Evolutionary conservation across 2,329 filamentous ascomycete species (phyloP), one percentile per base, ranked within the genome.

Genomic region (Aspergillus sclerotialis): DNA sequence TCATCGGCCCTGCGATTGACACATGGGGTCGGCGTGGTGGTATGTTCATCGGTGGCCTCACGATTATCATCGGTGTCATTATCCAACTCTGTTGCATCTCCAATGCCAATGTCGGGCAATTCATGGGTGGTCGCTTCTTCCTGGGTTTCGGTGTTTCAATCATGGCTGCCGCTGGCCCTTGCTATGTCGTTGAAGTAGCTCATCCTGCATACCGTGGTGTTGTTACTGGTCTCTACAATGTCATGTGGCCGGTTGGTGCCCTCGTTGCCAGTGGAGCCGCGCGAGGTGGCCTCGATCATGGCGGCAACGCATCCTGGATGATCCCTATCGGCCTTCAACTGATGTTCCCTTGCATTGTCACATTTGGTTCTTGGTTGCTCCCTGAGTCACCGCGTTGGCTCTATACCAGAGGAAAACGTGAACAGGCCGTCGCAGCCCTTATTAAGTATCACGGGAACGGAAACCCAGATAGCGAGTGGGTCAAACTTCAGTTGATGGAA

Each of bases 351-450:
- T 53, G 55, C 1, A 44, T 78, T 7, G 70, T 78, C 26, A 61
- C 71, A 27, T 27, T 65, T 28, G 55, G 67, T 24, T 62, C 68
- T 8, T 75, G 69, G 42, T 69, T 77, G 42, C 58, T 80, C 1
- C 77, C 78, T 0, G 77, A 82, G 46, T 77, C 73, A 1, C 78
- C 78, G 2, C 60, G 77, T 34, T 80, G 76, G 75, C 65, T 79
- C 12, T 74, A 77, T 36, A 68, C 70, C 36, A 69, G 76, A 36
- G 71, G 75, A 38, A 69, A 72, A n/a, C 64, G 69, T 9, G 73
- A 78, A 17, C 66, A 78, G 43, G 75, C 75, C 2, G 59, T 71
- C n/a, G 57, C 65, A 4, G 68, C 73, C 2, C 65, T 84, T 34
- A 67, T 70, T 10, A 72, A 70, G 37, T 75, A 74, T 46, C 78